These are phyloP conservation scores for Ulota crispa DNA, from an alignment of 225 moss, liverwort and hornwort species.

Conservation along the genomic window DNA sequence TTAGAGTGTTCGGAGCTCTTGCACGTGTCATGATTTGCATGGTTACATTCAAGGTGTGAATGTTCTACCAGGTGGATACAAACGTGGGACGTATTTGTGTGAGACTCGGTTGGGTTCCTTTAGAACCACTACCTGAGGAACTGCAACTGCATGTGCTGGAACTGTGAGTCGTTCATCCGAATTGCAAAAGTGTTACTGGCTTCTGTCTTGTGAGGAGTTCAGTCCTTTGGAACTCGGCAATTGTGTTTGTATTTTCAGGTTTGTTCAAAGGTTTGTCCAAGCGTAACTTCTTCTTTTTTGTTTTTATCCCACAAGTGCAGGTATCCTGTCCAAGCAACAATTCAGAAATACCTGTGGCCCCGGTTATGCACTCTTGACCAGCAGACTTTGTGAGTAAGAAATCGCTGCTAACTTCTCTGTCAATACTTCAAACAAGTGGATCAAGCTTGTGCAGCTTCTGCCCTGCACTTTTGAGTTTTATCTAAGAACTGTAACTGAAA, in stretches of 20 bases:
- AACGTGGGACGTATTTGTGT: constrained; percentile 93
- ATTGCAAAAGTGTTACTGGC: neutral
- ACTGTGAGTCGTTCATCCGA: constrained; percentile 45
- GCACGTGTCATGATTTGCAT: neutral
- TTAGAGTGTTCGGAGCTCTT: neutral
- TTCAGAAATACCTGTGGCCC: constrained; percentile 92
- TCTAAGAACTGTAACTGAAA: neutral
- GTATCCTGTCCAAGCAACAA: constrained; percentile 87
- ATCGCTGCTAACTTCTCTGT: constrained; percentile 24
- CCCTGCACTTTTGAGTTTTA: neutral
- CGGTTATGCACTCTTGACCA: constrained; percentile 86
- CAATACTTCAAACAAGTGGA: neutral
- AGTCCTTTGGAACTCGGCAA: neutral
- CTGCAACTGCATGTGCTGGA: constrained; percentile 80
- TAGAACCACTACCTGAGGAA: constrained; percentile 76
- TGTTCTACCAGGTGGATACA: constrained; percentile 70
- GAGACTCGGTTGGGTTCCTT: constrained; percentile 92
- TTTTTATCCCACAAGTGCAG: constrained; percentile 32
- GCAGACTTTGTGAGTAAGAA: constrained; percentile 68
- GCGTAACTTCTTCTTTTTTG: neutral
- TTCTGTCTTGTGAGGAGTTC: neutral
- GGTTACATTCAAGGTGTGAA: neutral
- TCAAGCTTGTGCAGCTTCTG: neutral
- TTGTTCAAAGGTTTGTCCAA: neutral
- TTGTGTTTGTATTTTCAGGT: neutral